These are phyloP conservation scores for Volvariella volvacea DNA, from an alignment of 1,284 basidiomycete species.

Conservation along the genomic window DNA sequence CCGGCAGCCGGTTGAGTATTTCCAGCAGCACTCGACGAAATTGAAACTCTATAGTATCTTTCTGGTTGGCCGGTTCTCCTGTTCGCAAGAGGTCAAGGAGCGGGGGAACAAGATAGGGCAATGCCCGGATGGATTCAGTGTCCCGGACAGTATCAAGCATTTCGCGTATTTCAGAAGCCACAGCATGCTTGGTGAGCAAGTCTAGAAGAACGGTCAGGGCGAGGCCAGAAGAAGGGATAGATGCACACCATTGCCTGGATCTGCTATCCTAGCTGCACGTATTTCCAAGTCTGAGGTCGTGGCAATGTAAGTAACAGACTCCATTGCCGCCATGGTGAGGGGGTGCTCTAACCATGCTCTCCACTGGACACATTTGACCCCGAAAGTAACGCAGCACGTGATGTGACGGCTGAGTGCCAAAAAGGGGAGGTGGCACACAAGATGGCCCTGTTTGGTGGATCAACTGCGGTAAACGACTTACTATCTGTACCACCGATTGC, in stretches of 20 bases:
- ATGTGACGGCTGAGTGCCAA: not conserved
- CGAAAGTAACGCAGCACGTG: not conserved
- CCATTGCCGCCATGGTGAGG: constrained; percentile 4
- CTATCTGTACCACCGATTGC: not conserved
- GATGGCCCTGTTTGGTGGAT: not conserved
- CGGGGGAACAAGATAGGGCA: constrained; percentile 73
- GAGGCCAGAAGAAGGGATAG: constrained; percentile 1
- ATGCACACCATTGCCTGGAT: constrained; percentile 58
- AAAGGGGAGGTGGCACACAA: not conserved
- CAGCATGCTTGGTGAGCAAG: constrained; percentile 60
- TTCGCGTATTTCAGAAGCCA: constrained; percentile 81
- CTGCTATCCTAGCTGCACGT: constrained; percentile 63
- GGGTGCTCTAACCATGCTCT: not conserved
- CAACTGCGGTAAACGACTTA: not conserved
- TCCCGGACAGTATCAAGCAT: constrained; percentile 82
- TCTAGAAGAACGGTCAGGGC: constrained; percentile 33
- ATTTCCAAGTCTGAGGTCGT: constrained; percentile 57
- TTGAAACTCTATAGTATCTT: constrained; percentile 78
- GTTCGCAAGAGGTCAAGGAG: constrained; percentile 75
- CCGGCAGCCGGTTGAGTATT: constrained; percentile 84
- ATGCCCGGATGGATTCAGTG: constrained; percentile 68
- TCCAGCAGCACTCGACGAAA: constrained; percentile 85
- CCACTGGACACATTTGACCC: not conserved
- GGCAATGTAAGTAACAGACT: constrained; percentile 15
- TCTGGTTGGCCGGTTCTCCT: constrained; percentile 72